phyloP scores from a whole-genome alignment of 108 stramenopile species.

The Epithemia pelagica region DNA sequence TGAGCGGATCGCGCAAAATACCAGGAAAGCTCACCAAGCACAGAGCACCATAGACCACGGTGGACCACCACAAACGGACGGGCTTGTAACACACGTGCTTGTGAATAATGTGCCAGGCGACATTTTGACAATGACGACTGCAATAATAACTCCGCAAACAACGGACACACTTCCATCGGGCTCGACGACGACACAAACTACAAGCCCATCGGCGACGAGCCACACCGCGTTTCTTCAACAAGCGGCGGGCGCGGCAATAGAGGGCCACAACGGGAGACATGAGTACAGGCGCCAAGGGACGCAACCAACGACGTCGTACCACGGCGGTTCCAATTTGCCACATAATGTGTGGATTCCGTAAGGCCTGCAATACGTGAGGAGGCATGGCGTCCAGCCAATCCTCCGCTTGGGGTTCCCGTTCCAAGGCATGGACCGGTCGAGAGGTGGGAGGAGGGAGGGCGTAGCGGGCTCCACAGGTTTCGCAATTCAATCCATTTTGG shows the following conservation, averaged over 20 bases:
- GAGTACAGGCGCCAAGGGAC: conserved; percentile 73
- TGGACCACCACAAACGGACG: conserved; percentile 63
- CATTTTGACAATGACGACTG: conserved; percentile 87
- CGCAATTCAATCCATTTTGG: conserved; percentile 64
- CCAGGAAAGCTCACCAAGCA: conserved; percentile 55
- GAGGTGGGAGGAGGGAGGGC: conserved; percentile 79
- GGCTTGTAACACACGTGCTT: conserved; percentile 93
- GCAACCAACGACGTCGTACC: conserved; percentile 62
- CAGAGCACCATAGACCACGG: conserved; percentile 51
- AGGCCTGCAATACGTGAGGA: conserved; percentile 80
- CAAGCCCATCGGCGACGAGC: conserved; percentile 85
- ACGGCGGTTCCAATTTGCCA: conserved; percentile 80
- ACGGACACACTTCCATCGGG: conserved; percentile 88
- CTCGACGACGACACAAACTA: conserved; percentile 77
- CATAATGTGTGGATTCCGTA: conserved; percentile 71
- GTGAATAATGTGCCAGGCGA: conserved; percentile 90
- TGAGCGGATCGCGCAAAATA: conserved; percentile 58
- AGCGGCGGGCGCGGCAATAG: conserved; percentile 73
- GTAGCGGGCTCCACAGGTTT: conserved; percentile 75
- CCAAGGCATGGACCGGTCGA: conserved; percentile 36
- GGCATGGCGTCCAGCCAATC: conserved; percentile 90
- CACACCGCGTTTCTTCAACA: conserved; percentile 83
- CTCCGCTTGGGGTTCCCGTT: conserved; percentile 31
- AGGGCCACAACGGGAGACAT: conserved; percentile 74
- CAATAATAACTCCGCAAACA: conserved; percentile 87